These are phyloP conservation scores for Rickenella mellea DNA, from an alignment of 768 basidiomycete genomes.

Conservation along the genomic window DNA sequence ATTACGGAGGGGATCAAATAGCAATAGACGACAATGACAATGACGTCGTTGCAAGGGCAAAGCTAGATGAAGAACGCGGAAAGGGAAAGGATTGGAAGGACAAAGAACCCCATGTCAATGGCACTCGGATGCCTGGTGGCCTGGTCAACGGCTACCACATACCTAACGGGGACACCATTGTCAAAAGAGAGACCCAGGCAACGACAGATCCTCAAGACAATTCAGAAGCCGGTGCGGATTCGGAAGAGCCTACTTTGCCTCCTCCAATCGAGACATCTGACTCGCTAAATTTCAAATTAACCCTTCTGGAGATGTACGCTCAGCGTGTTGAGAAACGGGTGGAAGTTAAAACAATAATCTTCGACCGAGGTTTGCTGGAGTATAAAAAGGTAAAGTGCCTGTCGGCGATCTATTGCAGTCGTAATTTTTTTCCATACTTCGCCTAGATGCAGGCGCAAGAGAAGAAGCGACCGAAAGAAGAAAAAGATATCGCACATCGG, in stretches of 20 bases:
- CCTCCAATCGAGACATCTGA: conserved; percentile 77
- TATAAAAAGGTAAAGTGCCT: conserved; percentile 83
- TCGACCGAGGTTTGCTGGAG: conserved; percentile 83
- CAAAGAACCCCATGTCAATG: conserved; percentile 12
- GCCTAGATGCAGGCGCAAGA: conserved; percentile 82
- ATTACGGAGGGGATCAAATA: conserved; percentile 78
- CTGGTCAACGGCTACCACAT: conserved; percentile 23
- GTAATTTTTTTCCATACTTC: conserved; percentile 3
- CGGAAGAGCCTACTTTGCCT: conserved; percentile 59
- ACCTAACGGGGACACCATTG: conserved; percentile 25
- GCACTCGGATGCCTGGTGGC: conserved; percentile 20
- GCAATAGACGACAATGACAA: conserved; percentile 70
- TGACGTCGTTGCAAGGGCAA: conserved; percentile 49
- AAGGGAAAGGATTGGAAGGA: conserved; percentile 8
- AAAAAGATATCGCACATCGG: conserved; percentile 82
- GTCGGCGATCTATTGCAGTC: not conserved
- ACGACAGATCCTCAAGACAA: conserved; percentile 9
- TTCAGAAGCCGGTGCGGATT: conserved; percentile 43
- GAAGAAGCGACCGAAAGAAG: conserved; percentile 84
- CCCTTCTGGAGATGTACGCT: conserved; percentile 83
- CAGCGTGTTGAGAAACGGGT: conserved; percentile 79
- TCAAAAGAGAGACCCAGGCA: conserved; percentile 2
- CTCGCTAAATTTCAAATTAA: conserved; percentile 82
- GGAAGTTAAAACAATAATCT: conserved; percentile 83
- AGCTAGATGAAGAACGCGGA: conserved; percentile 30